phyloP scores from a whole-genome alignment of 2,329 filamentous ascomycete species.

The Fusarium sp. region DNA sequence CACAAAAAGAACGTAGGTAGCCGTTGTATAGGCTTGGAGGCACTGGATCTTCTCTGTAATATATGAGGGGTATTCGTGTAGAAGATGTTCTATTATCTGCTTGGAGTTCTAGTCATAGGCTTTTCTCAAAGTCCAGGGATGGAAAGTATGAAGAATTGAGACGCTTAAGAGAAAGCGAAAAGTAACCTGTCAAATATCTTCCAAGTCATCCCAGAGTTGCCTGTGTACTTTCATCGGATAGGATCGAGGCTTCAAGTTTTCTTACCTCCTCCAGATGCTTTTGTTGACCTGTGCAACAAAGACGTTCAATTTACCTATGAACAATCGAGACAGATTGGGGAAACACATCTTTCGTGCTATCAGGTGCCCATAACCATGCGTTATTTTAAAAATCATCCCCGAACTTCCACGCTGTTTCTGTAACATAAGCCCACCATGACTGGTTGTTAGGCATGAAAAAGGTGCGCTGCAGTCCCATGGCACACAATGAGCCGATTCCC shows the following conservation, averaged over 20 bases:
- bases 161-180: too few relatives aligned
- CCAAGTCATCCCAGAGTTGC: background rate
- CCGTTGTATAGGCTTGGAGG: background rate
- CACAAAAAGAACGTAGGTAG: background rate
- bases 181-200: too few relatives aligned
- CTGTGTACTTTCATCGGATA: background rate
- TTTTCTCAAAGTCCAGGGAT: background rate
- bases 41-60: too few relatives aligned
- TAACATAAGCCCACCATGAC: background rate
- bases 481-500: background rate
- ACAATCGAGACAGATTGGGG: background rate
- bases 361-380: background rate
- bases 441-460: conserved; percentile 1
- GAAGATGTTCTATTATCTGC: too few relatives aligned
- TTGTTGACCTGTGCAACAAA: background rate
- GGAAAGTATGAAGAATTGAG: too few relatives aligned
- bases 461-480: background rate
- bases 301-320: background rate
- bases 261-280: background rate
- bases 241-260: background rate
- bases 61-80: too few relatives aligned
- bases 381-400: background rate
- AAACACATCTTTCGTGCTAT: background rate
- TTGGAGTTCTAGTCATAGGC: background rate
- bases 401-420: background rate